Base-by-base conservation (phyloP, 345 rosid species). In the Kernera saxatilis region DNA sequence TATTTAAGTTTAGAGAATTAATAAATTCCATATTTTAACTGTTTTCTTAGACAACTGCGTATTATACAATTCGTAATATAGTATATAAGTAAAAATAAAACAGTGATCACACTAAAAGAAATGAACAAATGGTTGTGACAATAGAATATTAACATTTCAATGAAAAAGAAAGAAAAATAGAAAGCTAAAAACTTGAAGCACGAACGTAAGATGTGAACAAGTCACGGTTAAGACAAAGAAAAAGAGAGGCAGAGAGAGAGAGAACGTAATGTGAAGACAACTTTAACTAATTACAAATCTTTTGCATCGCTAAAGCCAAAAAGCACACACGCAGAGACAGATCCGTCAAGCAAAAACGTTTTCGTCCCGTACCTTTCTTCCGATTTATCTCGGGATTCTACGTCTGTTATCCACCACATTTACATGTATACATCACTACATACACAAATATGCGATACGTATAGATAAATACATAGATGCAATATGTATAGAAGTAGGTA, bases 321-420 rank as follows among this genome's bases (percentile, higher is more conserved):
- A 72, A 3, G 18, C 54, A 23, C 72, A 45, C 67, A 65, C 63
- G 43, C 65, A 67, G 63, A 67, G 73, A 67, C 69, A 74, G 55
- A 74, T 49, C 61, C 73, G 54, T 56, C 77, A 56, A 73, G 72
- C 67, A 73, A 66, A 62, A 73, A 73, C 67, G 59, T 23, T 62
- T 27, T 65, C 72, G 77, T 59, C 73, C 68, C 56, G 73, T 74
- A 74, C 68, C 78, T 74, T 74, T 74, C 73, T 56, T 59, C 62
- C 69, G 73, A 74, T 67, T 67, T 50, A 74, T 74, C 73, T 74
- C 69, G 78, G 78, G 78, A 74, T 74, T 74, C 78, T 30, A 74
- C 73, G 78, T 67, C 78, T 55, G 60, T 32, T 33, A 72, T 71
- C 74, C 29, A 70, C 37, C 52, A 60, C 58, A 61, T 40, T 32